Base-by-base conservation (phyloP, 495 filamentous ascomycete species). In the Lindgomyces ingoldianus region DNA sequence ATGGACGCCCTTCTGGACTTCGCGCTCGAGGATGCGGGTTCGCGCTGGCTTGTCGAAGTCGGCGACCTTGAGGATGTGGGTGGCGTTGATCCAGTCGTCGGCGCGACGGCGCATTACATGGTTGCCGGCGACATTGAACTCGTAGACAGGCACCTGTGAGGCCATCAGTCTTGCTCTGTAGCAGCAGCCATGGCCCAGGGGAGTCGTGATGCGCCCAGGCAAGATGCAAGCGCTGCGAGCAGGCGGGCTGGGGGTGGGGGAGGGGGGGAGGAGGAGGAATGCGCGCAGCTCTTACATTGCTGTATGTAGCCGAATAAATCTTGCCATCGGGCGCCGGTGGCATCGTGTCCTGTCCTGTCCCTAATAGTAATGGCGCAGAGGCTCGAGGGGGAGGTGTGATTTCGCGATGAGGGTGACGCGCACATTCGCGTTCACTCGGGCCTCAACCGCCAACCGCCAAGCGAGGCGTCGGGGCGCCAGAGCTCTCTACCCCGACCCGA, bases 81-180 rank as follows among this genome's bases (percentile, higher is more conserved):
- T 97, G 25, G 93, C 93, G 79, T 97, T 97, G 60, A 97, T 89
- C 89, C 91, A 96, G 72, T 91, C 82, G 76, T 97, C 93, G 19
- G 80, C 77, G 48, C 93, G 85, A 25, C 95, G 86, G 71, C 94
- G 89, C 94, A 98, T 98, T 46, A 84, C 89, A 84, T 87, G 84
- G 54, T 93, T 90, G 51, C 80, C 79, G 29, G 84, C 88, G 67
- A 93, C 83, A 73, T 91, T 91, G 77, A 84, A 89, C 72, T 97
- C 93, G 74, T 89, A 96, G 19, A 97, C 92, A 33, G 92, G 92
- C 18, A 94, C 89, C 91, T 96, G 30, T n/a, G 26, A 46, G 27
- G 26, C 3, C n/a, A 29, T 69, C 26, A 69, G 66, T 44, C 21
- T 3, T 25, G 48, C 22, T 3, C 22, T 52, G 19, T 16, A 8